phyloP scores from a whole-genome alignment of 306 rosid genomes.

The Vigna radiata region DNA sequence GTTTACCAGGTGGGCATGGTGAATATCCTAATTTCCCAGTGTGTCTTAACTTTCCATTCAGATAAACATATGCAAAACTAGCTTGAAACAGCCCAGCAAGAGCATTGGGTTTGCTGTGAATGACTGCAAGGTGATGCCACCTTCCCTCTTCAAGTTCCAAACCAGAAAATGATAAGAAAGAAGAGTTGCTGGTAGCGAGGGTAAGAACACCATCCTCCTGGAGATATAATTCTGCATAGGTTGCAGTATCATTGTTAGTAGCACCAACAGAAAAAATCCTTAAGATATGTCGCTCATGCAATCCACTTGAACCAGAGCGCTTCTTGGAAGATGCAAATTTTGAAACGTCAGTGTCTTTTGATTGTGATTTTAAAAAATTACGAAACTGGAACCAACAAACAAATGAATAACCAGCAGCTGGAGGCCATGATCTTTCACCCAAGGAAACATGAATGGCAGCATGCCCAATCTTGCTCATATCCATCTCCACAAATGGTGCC shows the following conservation, averaged over 20 bases:
- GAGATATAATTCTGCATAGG: constrained; percentile 90
- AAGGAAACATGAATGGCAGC: constrained; percentile 98
- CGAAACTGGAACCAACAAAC: constrained; percentile 97
- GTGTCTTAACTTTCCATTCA: constrained; percentile 94
- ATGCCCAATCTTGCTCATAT: constrained; percentile 93
- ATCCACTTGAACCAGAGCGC: constrained; percentile 58
- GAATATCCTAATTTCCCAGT: constrained; percentile 98
- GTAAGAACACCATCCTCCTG: constrained; percentile 97
- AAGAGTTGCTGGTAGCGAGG: constrained; percentile 92
- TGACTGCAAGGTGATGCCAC: constrained; percentile 99
- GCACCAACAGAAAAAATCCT: constrained; percentile 95
- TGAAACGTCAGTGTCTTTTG: constrained; percentile 75
- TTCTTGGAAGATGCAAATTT: constrained; percentile 69
- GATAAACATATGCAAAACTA: constrained; percentile 94
- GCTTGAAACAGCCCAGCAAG: constrained; percentile 99
- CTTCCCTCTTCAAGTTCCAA: constrained; percentile 95
- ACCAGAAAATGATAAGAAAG: constrained; percentile 85
- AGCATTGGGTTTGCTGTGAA: constrained; percentile 99
- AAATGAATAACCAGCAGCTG: constrained; percentile 99
- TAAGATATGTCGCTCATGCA: constrained; percentile 64
- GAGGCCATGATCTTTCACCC: constrained; percentile 99
- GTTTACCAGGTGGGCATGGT: constrained; percentile 91
- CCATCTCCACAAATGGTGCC: constrained; percentile 96
- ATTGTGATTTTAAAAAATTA: constrained; percentile 74
- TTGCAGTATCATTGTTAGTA: constrained; percentile 69